These are phyloP conservation scores for Salix caprea DNA, from an alignment of 345 rosid genomes.

Conservation along the genomic window DNA sequence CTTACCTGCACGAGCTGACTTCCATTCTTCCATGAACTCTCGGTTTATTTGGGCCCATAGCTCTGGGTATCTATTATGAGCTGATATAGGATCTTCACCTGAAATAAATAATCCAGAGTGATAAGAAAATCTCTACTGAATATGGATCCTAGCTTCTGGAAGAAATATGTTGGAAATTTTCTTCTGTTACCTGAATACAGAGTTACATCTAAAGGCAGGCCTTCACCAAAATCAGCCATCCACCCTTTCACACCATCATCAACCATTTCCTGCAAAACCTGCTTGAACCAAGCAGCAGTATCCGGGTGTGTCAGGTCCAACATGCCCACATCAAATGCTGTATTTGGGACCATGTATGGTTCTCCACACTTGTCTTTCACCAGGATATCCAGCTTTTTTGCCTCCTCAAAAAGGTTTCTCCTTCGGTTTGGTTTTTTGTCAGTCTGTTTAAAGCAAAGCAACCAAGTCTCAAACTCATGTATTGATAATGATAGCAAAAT, in stretches of 20 bases:
- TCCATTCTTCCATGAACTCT: slow-evolving; percentile 68
- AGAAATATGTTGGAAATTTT: background rate
- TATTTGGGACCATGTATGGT: slow-evolving; percentile 66
- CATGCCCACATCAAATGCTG: slow-evolving; percentile 75
- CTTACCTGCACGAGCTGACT: slow-evolving; percentile 18
- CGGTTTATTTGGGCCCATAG: slow-evolving; percentile 70
- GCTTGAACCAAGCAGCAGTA: slow-evolving; percentile 63
- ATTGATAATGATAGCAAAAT: background rate
- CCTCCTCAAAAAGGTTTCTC: slow-evolving; percentile 58
- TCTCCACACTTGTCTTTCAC: slow-evolving; percentile 53
- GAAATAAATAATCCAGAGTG: slow-evolving; percentile 8
- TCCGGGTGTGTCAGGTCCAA: slow-evolving; percentile 66
- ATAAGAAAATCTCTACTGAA: background rate
- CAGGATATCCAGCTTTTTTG: slow-evolving; percentile 50
- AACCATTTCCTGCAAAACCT: slow-evolving; percentile 59
- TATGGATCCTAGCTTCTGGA: background rate
- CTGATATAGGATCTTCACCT: slow-evolving; percentile 68
- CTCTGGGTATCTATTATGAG: slow-evolving; percentile 74
- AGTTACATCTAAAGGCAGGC: slow-evolving; percentile 59
- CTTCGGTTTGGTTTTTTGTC: slow-evolving; percentile 49
- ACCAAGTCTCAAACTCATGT: slow-evolving; percentile 2
- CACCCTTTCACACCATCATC: slow-evolving; percentile 66
- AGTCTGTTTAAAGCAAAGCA: slow-evolving; percentile 27
- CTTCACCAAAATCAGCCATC: slow-evolving; percentile 90
- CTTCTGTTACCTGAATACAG: slow-evolving; percentile 51